Base-by-base conservation (phyloP, 305 asterid species). In the Solanum hybrid region DNA sequence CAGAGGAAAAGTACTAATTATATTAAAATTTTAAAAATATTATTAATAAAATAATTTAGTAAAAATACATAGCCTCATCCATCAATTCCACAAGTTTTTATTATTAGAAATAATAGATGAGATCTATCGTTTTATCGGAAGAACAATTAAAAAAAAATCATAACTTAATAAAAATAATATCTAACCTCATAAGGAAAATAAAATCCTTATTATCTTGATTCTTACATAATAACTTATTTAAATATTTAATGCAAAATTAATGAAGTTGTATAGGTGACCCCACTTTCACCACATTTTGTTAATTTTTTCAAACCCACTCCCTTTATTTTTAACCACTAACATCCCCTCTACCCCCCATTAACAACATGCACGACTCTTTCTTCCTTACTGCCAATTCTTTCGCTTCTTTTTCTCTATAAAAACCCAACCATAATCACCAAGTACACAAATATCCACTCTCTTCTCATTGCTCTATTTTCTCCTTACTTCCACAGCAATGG, bases 241-340 rank as follows among this genome's bases (percentile, higher is more conserved):
- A 76, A 76, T 27, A 29, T 2, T 76, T 16, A 7, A 51, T 7
- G 1, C 24, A 31, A 16, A 32, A 7, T 16, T 7, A 76, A 32
- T 31, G 24, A 76, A 76, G 7, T 76, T 76, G 0, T 32, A 17
- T 22, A 8, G 81, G 4, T 76, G 86, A 42, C 72, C 87, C 72
- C 73, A 82, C 73, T 82, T 29, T 29, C 73, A 46, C 36, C 69
- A 16, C 5, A 10, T 17, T 84, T 0, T 24, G 40, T 29, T 27
- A 27, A 32, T 82, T 72, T 36, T 82, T 72, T 51, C 75, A 17
- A 17, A 51, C 66, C 90, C 72, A 46, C 46, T 26, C n/a, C 71
- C 13, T 24, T 16, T 73, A 88, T 73, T 79, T 27, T 51, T 85
- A 77, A 88, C 84, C 91, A 91, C 92, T 89, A 69, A 77, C 92